Conservation (phyloP, 2,329 filamentous ascomycete genomes). For the Scedosporium apiospermum region DNA sequence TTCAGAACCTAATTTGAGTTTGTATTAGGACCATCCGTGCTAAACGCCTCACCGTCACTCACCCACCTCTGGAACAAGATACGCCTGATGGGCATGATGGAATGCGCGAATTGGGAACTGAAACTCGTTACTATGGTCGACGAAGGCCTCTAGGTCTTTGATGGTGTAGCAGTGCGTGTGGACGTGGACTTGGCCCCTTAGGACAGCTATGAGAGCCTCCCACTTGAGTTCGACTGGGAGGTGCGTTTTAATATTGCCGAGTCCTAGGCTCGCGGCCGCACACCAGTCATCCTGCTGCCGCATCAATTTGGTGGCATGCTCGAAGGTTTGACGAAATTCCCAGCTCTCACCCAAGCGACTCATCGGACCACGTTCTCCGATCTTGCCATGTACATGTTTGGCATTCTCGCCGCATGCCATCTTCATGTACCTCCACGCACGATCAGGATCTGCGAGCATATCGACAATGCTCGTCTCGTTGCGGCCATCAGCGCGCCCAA, state of each 20-base stretch:
- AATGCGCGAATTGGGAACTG: slow-evolving; percentile 57
- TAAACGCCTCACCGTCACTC: background rate
- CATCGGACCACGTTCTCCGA: slow-evolving; percentile 42
- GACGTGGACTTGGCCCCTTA: slow-evolving; percentile 58
- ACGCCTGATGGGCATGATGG: slow-evolving; percentile 61
- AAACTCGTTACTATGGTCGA: slow-evolving; percentile 64
- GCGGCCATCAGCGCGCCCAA: slow-evolving; percentile 49
- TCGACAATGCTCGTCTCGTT: slow-evolving; percentile 53
- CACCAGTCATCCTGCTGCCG: slow-evolving; percentile 62
- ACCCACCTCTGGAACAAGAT: slow-evolving; percentile 51
- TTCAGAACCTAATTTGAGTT: slow-evolving; percentile 35
- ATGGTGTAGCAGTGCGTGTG: slow-evolving; percentile 66
- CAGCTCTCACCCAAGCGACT: slow-evolving; percentile 61
- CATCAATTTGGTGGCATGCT: slow-evolving; percentile 47
- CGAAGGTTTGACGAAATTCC: slow-evolving; percentile 58
- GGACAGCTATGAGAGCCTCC: slow-evolving; percentile 52
- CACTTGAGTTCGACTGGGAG: slow-evolving; percentile 53
- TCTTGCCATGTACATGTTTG: slow-evolving; percentile 49
- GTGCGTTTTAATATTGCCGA: slow-evolving; percentile 44
- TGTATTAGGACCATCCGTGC: background rate
- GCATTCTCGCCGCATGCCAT: slow-evolving; percentile 69
- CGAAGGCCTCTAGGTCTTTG: slow-evolving; percentile 58
- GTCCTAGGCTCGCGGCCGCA: slow-evolving; percentile 39
- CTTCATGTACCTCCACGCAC: slow-evolving; percentile 62
- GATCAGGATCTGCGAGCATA: slow-evolving; percentile 56